Evolutionary conservation across 257 asterid genomes (phyloP), one percentile per base, ranked within the genome.

Genomic region (Salvia splendens): DNA sequence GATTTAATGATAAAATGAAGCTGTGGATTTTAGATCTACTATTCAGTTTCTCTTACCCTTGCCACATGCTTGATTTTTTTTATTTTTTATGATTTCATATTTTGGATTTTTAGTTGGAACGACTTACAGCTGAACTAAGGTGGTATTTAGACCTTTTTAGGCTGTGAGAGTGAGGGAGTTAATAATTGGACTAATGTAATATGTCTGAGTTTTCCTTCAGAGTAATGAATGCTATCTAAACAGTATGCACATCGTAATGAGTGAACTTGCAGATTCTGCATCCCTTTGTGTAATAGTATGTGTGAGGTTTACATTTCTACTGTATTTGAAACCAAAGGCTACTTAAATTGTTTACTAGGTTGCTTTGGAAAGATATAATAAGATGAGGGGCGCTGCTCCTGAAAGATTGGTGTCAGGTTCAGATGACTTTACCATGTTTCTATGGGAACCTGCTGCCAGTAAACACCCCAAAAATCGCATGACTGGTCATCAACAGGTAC

Each of bases 401-500:
- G 97, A 93, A 76, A 80, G 97, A 54, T 77, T 93, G 80, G 97
- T 93, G 62, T 90, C 98, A 42, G 97, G 98, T 55, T 93, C 98
- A 55, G 98, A 93, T 81, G 97, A 93, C 76, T 88, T 88, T 64
- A 93, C 98, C 70, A 93, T 93, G 98, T 84, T 90, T 70, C 76
- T 90, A 45, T 93, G 98, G 97, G 97, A 93, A 71, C 98, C 98
- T 30, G 60, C 82, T 32, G 88, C 78, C 36, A 83, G 90, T 80
- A 90, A 90, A 80, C 87, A 82, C 32, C 92, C 90, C 24, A 93
- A 85, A 78, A 77, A 87, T 69, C 96, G 96, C 73, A 83, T 90
- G 98, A 88, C 98, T 41, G 98, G 98, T 77, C 98, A 93, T 79
- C 98, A 93, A 56, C 98, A 90, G 91, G 97, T 86, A 81, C 52